phyloP scores from a whole-genome alignment of 2,329 filamentous ascomycete species.

The Colletotrichum agaves region DNA sequence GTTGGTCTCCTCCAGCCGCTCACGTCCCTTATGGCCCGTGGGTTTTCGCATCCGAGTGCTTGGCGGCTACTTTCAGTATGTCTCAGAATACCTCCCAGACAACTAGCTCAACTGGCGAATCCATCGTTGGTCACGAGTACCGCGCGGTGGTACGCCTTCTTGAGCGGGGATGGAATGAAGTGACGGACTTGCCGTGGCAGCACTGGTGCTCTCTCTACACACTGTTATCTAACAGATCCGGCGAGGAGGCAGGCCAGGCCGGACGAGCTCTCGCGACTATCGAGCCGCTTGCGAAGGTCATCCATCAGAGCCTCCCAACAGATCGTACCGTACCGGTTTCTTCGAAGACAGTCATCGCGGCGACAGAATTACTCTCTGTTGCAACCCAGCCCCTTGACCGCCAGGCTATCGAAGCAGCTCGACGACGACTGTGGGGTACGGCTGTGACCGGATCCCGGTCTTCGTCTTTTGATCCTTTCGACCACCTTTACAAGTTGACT shows the following conservation, averaged over 20 bases:
- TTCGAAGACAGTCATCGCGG: slow-evolving; percentile 47
- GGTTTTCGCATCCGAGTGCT: slow-evolving; percentile 58
- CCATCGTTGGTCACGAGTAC: slow-evolving; percentile 73
- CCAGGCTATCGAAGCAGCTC: slow-evolving; percentile 72
- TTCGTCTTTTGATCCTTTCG: slow-evolving; percentile 69
- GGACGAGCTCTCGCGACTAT: slow-evolving; percentile 74
- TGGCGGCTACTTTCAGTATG: slow-evolving; percentile 46
- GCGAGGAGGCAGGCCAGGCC: slow-evolving; percentile 73
- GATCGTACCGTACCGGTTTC: slow-evolving; percentile 38
- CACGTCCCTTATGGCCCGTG: slow-evolving; percentile 61
- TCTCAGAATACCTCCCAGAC: slow-evolving; percentile 50
- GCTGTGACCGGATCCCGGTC: slow-evolving; percentile 52
- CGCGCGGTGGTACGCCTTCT: slow-evolving; percentile 76
- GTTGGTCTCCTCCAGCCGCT: slow-evolving; percentile 49
- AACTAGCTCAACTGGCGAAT: slow-evolving; percentile 52
- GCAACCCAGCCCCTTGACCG: slow-evolving; percentile 68
- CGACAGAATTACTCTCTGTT: slow-evolving; percentile 56
- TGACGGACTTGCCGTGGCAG: slow-evolving; percentile 57
- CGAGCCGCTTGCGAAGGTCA: slow-evolving; percentile 73
- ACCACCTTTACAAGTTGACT: slow-evolving; percentile 72
- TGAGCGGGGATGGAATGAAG: slow-evolving; percentile 65
- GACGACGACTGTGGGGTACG: slow-evolving; percentile 74
- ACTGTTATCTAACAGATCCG: slow-evolving; percentile 65
- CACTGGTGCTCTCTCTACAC: slow-evolving; percentile 68
- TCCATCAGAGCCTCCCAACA: slow-evolving; percentile 52